These are phyloP conservation scores for Pseudomonodictys pantanalensis DNA, from an alignment of 495 filamentous ascomycete species.

Conservation along the genomic window DNA sequence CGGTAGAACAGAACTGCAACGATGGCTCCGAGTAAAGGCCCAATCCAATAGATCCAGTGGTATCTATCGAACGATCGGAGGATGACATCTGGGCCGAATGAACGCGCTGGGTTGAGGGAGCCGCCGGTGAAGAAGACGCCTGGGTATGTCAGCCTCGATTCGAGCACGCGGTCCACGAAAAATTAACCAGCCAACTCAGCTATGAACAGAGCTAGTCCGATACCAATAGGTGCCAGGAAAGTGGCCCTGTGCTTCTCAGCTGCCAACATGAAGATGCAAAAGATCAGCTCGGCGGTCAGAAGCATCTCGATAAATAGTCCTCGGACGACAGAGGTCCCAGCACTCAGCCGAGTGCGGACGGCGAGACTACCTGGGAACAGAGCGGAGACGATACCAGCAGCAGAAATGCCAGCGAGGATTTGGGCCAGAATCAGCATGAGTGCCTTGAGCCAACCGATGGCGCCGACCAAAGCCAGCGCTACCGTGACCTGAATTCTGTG, in stretches of 20 bases:
- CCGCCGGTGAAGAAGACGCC: conserved; percentile 72
- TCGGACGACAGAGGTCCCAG: conserved; percentile 57
- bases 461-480: conserved; percentile 56
- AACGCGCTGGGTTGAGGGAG: conserved; percentile 69
- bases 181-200: conserved; percentile 60
- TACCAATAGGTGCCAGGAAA: conserved; percentile 73
- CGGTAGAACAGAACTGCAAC: conserved; percentile 43
- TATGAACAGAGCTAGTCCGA: conserved; percentile 71
- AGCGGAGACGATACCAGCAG: conserved; percentile 58
- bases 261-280: conserved; percentile 79
- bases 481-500: conserved; percentile 51
- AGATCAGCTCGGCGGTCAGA: conserved; percentile 71
- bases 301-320: conserved; percentile 80
- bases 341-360: conserved; percentile 59
- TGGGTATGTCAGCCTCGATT: conserved; percentile 23
- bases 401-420: conserved; percentile 56
- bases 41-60: conserved; percentile 67
- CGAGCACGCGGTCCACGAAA: neutral
- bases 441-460: conserved; percentile 52
- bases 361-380: conserved; percentile 62
- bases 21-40: conserved; percentile 39
- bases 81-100: conserved; percentile 68
- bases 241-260: conserved; percentile 80
- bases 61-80: conserved; percentile 60
- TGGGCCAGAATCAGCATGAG: conserved; percentile 53